Evolutionary conservation across 148 eudicot species (phyloP), one percentile per base, ranked within the genome.

Genomic region (Vaccinium corymbosum): DNA sequence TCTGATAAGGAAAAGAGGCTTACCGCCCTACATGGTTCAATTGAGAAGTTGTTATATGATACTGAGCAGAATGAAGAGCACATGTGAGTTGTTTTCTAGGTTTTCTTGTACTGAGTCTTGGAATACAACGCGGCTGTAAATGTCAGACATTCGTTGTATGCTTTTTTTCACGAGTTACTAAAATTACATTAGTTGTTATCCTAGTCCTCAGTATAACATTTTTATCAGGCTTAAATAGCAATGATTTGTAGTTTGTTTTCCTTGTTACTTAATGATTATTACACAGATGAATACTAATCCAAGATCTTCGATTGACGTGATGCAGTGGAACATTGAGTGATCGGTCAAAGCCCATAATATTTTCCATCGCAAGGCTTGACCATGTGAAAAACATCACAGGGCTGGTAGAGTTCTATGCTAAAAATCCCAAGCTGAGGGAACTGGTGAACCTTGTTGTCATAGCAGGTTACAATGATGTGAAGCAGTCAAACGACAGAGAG

Each of bases 281-380:
- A 4, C 14, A 78, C 53, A 46, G 1, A 9, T 79, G 48, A 15
- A 3, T 84, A 16, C 80, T 83, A 64, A 81, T 78, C 20, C 38
- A 68, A 68, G 7, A 53, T 82, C 61, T 64, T 85, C 61, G 15
- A 29, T 83, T 84, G 62, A 49, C 38, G 56, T 79, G 50, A 79
- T 87, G 89, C 95, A 97, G 99, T 85, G 98, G 99, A 71, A 85
- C 83, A 59, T 81, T 97, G 73, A 90, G 91, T 82, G 99, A 97
- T 86, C 87, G 74, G 38, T 92, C 98, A 48, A 97, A 97, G 88
- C 99, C 99, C 71, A 86, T 97, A 50, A 90, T 97, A 78, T 97
- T 97, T 85, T 94, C 99, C 49, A 97, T 97, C 97, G 98, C 99
- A 52, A 92, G 99, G 94, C 97, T 97, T 64, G 99, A 97, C 87